Evolutionary conservation across 2,329 filamentous ascomycete species (phyloP).

Genomic region (Fusarium nematophilum): DNA sequence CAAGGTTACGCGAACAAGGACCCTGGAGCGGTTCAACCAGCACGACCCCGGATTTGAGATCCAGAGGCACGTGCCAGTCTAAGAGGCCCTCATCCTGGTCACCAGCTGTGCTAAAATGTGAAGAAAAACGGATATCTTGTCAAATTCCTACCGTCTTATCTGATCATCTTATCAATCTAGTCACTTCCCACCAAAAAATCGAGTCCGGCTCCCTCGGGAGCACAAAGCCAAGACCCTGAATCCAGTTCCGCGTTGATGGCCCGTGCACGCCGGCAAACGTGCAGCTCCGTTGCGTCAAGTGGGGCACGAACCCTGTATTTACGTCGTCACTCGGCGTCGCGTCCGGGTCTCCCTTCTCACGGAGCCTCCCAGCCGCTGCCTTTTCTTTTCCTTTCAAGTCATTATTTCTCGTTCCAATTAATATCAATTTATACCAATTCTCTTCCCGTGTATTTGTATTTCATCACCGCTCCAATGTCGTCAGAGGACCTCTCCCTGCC

Average conservation of each 20-base stretch:
- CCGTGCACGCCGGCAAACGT: slow-evolving; percentile 38
- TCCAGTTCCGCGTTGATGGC: slow-evolving; percentile 30
- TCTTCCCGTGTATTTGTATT: neutral
- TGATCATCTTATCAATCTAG: slow-evolving; percentile 38
- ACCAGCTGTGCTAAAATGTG: no score
- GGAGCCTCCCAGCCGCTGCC: slow-evolving; percentile 8
- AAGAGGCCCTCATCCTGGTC: neutral
- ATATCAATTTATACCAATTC: neutral
- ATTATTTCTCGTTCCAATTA: slow-evolving; percentile 16
- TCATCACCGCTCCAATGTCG: slow-evolving; percentile 42
- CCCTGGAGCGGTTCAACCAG: neutral
- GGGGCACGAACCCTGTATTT: slow-evolving; percentile 39
- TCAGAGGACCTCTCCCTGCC: slow-evolving; percentile 57
- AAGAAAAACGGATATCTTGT: no score
- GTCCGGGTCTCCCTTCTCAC: slow-evolving; percentile 13
- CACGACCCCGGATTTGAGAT: neutral
- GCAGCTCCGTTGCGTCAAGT: slow-evolving; percentile 32
- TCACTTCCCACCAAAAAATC: neutral
- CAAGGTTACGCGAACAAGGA: neutral
- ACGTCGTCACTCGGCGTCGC: slow-evolving; percentile 38
- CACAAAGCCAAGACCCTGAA: slow-evolving; percentile 24
- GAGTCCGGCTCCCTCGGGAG: neutral
- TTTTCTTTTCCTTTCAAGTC: slow-evolving; percentile 14
- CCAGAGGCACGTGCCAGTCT: neutral
- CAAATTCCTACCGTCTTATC: slow-evolving; percentile 15